These are phyloP conservation scores for Botryobasidium botryosum DNA, from an alignment of 768 basidiomycete species.

Conservation along the genomic window DNA sequence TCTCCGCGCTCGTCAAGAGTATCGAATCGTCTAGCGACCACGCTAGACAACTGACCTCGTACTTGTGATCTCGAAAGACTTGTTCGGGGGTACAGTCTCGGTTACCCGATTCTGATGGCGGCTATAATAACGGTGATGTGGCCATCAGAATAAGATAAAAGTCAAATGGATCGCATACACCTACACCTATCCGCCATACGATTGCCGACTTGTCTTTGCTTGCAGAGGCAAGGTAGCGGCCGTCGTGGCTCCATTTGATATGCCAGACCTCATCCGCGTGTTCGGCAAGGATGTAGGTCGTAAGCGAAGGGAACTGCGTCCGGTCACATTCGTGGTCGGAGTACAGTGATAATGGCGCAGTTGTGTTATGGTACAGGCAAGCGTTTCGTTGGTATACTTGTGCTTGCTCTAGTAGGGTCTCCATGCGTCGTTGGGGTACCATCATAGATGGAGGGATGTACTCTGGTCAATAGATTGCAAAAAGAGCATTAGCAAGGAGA, in stretches of 20 bases:
- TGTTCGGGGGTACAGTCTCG: slow-evolving; percentile 43
- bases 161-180: slow-evolving; percentile 20
- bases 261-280: slow-evolving; percentile 95
- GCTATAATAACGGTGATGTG: too few relatives aligned
- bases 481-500: neutral
- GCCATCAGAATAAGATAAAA: too few relatives aligned
- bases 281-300: slow-evolving; percentile 68
- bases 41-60: slow-evolving; percentile 62
- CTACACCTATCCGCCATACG: slow-evolving; percentile 74
- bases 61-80: slow-evolving; percentile 58
- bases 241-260: slow-evolving; percentile 87
- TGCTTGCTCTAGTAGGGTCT: slow-evolving; percentile 73
- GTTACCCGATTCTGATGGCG: slow-evolving; percentile 31
- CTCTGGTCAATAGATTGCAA: slow-evolving; percentile 27
- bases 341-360: slow-evolving; percentile 62
- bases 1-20: slow-evolving; percentile 70
- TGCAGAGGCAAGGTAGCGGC: slow-evolving; percentile 66
- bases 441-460: slow-evolving; percentile 83
- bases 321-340: slow-evolving; percentile 72
- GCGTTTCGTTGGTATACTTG: slow-evolving; percentile 57
- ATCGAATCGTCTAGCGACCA: slow-evolving; percentile 86
- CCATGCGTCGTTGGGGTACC: slow-evolving; percentile 81
- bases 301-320: slow-evolving; percentile 66
- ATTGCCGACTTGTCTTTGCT: slow-evolving; percentile 78
- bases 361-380: slow-evolving; percentile 71